Percentiles rank a stretch among this genome's conserved stretches.
Conservation (phyloP, 768 basidiomycete species). For the Leucocoprinus leucothites region DNA sequence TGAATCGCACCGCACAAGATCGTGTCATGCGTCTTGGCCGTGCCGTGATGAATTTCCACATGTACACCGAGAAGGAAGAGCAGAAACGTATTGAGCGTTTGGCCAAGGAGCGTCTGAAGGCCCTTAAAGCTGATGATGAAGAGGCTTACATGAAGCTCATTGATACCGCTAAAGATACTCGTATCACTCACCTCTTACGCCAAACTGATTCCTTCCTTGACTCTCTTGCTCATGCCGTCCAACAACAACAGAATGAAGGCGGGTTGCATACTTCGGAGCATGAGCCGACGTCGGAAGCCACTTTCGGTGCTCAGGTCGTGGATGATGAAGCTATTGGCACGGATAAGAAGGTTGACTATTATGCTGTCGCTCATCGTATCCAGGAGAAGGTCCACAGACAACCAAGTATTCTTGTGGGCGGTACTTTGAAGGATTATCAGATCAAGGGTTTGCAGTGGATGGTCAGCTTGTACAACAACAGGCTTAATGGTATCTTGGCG, state of each 20-base stretch:
- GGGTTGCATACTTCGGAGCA: constrained; percentile 43
- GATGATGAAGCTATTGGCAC: constrained; percentile 57
- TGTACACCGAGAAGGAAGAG: constrained; percentile 94
- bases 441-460: constrained; percentile 97
- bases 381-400: constrained; percentile 81
- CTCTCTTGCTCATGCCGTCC: constrained; percentile 90
- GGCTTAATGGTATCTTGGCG: constrained; percentile 90
- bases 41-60: constrained; percentile 81
- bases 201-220: constrained; percentile 97
- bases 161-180: constrained; percentile 98
- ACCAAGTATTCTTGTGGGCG: constrained; percentile 75
- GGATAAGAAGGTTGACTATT: constrained; percentile 88
- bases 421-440: constrained; percentile 93
- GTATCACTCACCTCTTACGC: constrained; percentile 92
- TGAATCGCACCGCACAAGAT: constrained; percentile 60
- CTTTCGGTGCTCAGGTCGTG: constrained; percentile 80
- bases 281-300: constrained; percentile 79
- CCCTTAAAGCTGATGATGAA: constrained; percentile 96
- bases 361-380: constrained; percentile 90
- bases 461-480: constrained; percentile 97
- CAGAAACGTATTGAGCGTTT: constrained; percentile 95
- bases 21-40: constrained; percentile 74
- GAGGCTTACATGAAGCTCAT: constrained; percentile 99
- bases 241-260: constrained; percentile 83
- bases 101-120: constrained; percentile 96